phyloP scores from a whole-genome alignment of 2,329 filamentous ascomycete species.

The Microsporum audouinii region DNA sequence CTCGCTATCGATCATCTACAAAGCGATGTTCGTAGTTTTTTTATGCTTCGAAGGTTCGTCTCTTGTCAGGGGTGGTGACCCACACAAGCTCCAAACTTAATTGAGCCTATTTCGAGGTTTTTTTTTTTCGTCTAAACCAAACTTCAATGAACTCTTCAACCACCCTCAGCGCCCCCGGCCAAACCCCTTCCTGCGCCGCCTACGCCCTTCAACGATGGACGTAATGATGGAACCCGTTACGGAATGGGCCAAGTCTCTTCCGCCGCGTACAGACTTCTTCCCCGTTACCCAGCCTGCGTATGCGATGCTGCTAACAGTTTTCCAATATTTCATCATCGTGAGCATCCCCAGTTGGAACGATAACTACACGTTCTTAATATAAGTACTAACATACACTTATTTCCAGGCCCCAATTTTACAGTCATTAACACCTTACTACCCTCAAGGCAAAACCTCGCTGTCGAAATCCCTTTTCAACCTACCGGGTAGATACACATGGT shows the following conservation, averaged over 20 bases:
- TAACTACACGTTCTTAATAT: background rate
- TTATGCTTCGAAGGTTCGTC: background rate
- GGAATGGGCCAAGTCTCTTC: slow-evolving; percentile 19
- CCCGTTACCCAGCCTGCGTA: slow-evolving; percentile 32
- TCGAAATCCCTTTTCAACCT: slow-evolving; percentile 59
- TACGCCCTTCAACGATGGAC: slow-evolving; percentile 49
- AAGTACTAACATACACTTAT: background rate
- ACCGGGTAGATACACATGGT: slow-evolving; percentile 80
- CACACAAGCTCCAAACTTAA: slow-evolving; percentile 55
- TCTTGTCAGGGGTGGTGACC: slow-evolving; percentile 57
- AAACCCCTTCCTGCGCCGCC: slow-evolving; percentile 61
- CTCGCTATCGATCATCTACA: too few relatives aligned
- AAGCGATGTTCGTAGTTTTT: too few relatives aligned
- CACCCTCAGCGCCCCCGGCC: slow-evolving; percentile 37
- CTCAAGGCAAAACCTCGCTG: slow-evolving; percentile 83
- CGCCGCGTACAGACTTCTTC: slow-evolving; percentile 21
- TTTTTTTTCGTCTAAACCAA: too few relatives aligned
- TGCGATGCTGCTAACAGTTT: slow-evolving; percentile 24
- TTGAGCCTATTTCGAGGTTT: slow-evolving; percentile 29
- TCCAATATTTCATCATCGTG: slow-evolving; percentile 36
- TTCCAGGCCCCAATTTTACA: slow-evolving; percentile 59
- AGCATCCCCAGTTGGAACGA: slow-evolving; percentile 22
- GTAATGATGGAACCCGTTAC: slow-evolving; percentile 15
- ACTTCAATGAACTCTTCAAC: background rate
- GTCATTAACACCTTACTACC: slow-evolving; percentile 71